Conservation (phyloP, 208 protist genomes). For the Trypanosoma melophagium region DNA sequence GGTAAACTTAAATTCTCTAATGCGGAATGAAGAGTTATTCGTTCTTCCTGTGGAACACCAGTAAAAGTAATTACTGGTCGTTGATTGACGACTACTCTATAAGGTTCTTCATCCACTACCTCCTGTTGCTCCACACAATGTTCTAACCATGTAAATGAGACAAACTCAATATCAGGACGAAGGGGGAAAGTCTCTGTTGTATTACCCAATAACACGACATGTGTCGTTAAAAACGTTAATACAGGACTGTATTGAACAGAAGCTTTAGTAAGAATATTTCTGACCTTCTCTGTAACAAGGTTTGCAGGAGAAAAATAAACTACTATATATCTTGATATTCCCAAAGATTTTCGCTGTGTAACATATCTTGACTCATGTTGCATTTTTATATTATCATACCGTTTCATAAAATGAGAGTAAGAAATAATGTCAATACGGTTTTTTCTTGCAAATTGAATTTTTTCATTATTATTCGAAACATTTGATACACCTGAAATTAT, state of each 20-base stretch:
- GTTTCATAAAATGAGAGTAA: slow-evolving; percentile 15
- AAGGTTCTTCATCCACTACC: slow-evolving; percentile 34
- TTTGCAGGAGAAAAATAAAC: slow-evolving; percentile 24
- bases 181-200: slow-evolving; percentile 37
- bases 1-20: slow-evolving; percentile 30
- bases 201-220: slow-evolving; percentile 35
- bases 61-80: slow-evolving; percentile 55
- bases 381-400: slow-evolving; percentile 3
- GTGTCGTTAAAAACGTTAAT: slow-evolving; percentile 41
- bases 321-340: neutral
- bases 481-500: slow-evolving; percentile 27
- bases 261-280: slow-evolving; percentile 1
- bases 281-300: slow-evolving; percentile 13
- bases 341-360: neutral
- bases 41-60: slow-evolving; percentile 32
- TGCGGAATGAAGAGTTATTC: slow-evolving; percentile 28
- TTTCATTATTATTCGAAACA: slow-evolving; percentile 4
- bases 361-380: neutral
- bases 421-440: slow-evolving; percentile 15
- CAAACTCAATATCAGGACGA: slow-evolving; percentile 54
- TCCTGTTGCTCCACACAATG: slow-evolving; percentile 38
- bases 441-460: slow-evolving; percentile 21
- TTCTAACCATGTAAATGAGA: slow-evolving; percentile 54
- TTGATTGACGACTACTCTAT: slow-evolving; percentile 38
- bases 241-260: neutral